Evolutionary conservation across 257 asterid species (phyloP), one percentile per base, ranked within the genome.

Genomic region (Henckelia pumila): DNA sequence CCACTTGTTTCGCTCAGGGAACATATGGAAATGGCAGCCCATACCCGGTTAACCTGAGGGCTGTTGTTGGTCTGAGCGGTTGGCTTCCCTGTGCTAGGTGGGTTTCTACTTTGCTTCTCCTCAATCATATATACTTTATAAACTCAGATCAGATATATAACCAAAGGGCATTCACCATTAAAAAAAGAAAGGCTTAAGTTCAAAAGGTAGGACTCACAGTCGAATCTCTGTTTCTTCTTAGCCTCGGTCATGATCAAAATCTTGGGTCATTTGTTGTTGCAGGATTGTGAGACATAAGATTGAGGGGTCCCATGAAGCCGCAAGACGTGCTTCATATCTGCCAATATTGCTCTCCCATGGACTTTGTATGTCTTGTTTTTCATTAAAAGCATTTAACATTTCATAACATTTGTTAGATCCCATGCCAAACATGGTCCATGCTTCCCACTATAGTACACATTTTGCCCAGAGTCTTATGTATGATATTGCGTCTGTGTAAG

Each of bases 31-130:
- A 91, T 67, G 96, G 97, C 26, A 82, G 72, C 68, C 88, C 96
- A 33, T 94, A 91, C 77, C 83, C 95, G 33, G 85, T 94, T 75
- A 81, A 78, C 70, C 78, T 94, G 35, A 80, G 85, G 77, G 91
- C 93, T 66, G 78, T 94, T 63, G 37, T 94, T 56, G 96, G 99
- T 76, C 84, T 94, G 64, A 94, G 97, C 22, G 95, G 96, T 14
- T 94, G 99, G 99, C 99, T 94, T 79, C 97, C 99, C 0, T 86
- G 84, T 75, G 91, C 95, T 40, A 91, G 97, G 99, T 93, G 50
- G 44, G 68, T 67, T 61, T 65, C 52, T 29, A 17, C 24, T 67
- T 20, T 55, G 37, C 59, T 57, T 52, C 58, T 56, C 29, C 77
- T 73, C 71, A 17, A 25, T 11, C 52, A 40, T 40, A 40, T 13